Percentiles rank a stretch among this genome's conserved stretches.
These are phyloP conservation scores for Penicillium vulpinum DNA, from an alignment of 2,329 filamentous ascomycete genomes.

Conservation along the genomic window DNA sequence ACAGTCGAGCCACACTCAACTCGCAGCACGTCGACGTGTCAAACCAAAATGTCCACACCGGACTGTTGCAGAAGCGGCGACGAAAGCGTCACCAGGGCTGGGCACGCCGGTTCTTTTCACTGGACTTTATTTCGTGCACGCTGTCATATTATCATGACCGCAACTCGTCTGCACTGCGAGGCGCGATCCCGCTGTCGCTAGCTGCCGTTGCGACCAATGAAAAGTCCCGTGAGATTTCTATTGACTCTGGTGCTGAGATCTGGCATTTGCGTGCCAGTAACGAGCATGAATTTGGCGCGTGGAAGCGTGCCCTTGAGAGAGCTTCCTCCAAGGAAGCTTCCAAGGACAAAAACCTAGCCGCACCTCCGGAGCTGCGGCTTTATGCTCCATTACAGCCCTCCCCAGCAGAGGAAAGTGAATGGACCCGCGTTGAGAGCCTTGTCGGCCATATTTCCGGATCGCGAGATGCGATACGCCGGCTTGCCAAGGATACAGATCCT, in stretches of 20 bases:
- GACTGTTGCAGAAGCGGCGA: slow-evolving; percentile 82
- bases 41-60: slow-evolving; percentile 68
- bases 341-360: slow-evolving; percentile 27
- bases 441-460: slow-evolving; percentile 85
- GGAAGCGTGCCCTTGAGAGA: slow-evolving; percentile 81
- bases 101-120: slow-evolving; percentile 88
- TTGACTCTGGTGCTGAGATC: slow-evolving; percentile 94
- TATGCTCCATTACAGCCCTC: slow-evolving; percentile 34
- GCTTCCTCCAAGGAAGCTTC: slow-evolving; percentile 65
- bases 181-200: slow-evolving; percentile 86
- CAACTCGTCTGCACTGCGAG: slow-evolving; percentile 86
- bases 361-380: slow-evolving; percentile 29
- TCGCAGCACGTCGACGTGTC: slow-evolving; percentile 28
- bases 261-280: slow-evolving; percentile 90
- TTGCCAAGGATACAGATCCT: slow-evolving; percentile 80
- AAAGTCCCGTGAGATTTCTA: slow-evolving; percentile 84
- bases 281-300: slow-evolving; percentile 80
- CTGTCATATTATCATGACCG: slow-evolving; percentile 95
- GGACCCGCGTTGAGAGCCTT: slow-evolving; percentile 80
- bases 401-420: slow-evolving; percentile 72
- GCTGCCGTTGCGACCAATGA: slow-evolving; percentile 90
- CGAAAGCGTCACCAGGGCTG: slow-evolving; percentile 93
- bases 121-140: slow-evolving; percentile 92
- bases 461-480: slow-evolving; percentile 78
- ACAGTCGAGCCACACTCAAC: slow-evolving; percentile 28